Percentiles rank a stretch among this genome's conserved stretches.
Conservation (phyloP, 73 alveolate species). For the Loxodes magnus region DNA sequence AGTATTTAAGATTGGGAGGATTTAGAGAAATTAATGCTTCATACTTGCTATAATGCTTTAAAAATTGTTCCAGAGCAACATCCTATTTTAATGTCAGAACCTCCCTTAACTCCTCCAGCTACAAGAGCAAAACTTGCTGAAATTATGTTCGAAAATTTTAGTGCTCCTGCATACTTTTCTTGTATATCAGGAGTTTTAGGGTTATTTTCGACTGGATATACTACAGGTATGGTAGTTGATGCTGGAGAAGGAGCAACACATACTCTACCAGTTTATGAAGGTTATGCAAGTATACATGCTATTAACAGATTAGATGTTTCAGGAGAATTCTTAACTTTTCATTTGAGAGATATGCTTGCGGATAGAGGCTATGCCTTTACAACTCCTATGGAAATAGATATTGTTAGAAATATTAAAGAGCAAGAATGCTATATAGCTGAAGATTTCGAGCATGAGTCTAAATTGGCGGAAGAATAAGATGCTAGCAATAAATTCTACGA, state of each 20-base stretch:
- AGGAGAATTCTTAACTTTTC: slow-evolving; percentile 84
- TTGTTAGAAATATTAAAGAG: slow-evolving; percentile 33
- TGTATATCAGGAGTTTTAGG: slow-evolving; percentile 58
- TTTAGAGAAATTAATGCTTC: slow-evolving; percentile 40
- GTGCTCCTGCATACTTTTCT: slow-evolving; percentile 42
- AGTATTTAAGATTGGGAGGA: slow-evolving; percentile 26
- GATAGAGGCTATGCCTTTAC: not conserved
- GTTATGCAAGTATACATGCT: slow-evolving; percentile 92
- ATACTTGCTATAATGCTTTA: slow-evolving; percentile 44
- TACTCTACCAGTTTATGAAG: slow-evolving; percentile 96
- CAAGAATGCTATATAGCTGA: slow-evolving; percentile 48
- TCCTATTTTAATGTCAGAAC: slow-evolving; percentile 48
- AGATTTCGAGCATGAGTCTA: slow-evolving; percentile 58
- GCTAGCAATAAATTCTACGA: slow-evolving; percentile 42
- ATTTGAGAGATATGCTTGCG: slow-evolving; percentile 40
- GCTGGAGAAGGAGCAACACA: slow-evolving; percentile 86
- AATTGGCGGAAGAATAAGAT: slow-evolving; percentile 43
- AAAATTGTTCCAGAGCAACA: slow-evolving; percentile 54
- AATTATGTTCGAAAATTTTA: slow-evolving; percentile 56
- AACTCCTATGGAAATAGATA: slow-evolving; percentile 25
- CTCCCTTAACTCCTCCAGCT: slow-evolving; percentile 31
- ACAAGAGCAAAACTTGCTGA: slow-evolving; percentile 52
- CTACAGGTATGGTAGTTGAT: slow-evolving; percentile 95
- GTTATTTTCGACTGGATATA: slow-evolving; percentile 88
- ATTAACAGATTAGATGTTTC: slow-evolving; percentile 65